Evolutionary conservation across 257 asterid genomes (phyloP).

Genomic region (Verbascum thapsus): DNA sequence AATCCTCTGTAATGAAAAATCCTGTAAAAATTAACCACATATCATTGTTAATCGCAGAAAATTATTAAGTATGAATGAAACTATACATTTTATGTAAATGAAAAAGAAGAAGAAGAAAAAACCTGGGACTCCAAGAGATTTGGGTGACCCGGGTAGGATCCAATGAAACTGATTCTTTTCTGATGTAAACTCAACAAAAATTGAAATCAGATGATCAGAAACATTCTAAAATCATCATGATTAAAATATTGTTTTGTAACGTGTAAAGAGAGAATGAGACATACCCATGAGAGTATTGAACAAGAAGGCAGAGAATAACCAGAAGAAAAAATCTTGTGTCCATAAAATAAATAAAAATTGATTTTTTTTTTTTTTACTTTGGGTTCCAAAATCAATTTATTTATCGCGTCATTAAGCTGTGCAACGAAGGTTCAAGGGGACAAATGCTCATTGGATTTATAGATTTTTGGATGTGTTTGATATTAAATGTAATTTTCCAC

Average conservation of each 20-base stretch:
- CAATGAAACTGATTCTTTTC: constrained; percentile 38
- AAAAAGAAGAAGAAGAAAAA: not conserved
- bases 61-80: not conserved
- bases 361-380: not conserved
- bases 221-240: constrained; percentile 6
- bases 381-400: not conserved
- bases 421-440: too few relatives aligned
- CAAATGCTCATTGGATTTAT: too few relatives aligned
- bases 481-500: too few relatives aligned
- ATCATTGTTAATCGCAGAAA: not conserved
- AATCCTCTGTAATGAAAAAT: constrained; percentile 60
- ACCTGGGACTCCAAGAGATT: constrained; percentile 76
- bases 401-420: not conserved
- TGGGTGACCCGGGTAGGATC: constrained; percentile 73
- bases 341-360: constrained; percentile 34
- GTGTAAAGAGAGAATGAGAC: not conserved
- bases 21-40: constrained; percentile 44
- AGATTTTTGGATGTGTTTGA: too few relatives aligned
- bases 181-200: constrained; percentile 12
- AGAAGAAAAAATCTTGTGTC: constrained; percentile 34
- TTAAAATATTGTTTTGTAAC: not conserved
- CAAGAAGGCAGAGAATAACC: constrained; percentile 30
- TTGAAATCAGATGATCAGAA: constrained; percentile 12
- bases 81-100: not conserved
- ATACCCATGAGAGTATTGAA: constrained; percentile 39